A percentile compares a stretch with the other conserved stretches of the same genome.
Conservation (phyloP, 768 basidiomycete genomes). For the Suillus subalutaceus region DNA sequence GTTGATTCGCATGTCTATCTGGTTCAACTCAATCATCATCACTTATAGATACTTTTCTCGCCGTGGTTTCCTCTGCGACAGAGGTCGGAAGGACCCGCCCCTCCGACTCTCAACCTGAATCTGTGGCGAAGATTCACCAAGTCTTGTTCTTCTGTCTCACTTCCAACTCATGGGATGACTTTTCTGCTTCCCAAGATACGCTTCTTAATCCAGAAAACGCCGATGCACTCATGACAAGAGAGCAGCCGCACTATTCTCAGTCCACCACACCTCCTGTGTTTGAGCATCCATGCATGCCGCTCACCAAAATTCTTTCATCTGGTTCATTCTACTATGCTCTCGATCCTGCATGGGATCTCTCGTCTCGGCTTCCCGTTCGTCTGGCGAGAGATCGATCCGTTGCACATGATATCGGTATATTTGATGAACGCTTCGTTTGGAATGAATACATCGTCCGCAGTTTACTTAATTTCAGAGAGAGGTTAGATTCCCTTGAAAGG, state of each 20-base stretch:
- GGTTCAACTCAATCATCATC: background rate
- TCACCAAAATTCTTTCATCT: constrained; percentile 88
- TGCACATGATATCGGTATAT: constrained; percentile 55
- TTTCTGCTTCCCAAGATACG: constrained; percentile 54
- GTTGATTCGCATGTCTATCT: constrained; percentile 21
- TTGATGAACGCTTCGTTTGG: constrained; percentile 92
- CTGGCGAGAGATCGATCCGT: constrained; percentile 52
- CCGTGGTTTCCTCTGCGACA: constrained; percentile 74
- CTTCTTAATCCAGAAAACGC: constrained; percentile 56
- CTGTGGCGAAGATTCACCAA: constrained; percentile 82
- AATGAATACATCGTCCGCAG: constrained; percentile 90
- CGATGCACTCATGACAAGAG: constrained; percentile 47
- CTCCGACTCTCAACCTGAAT: constrained; percentile 57
- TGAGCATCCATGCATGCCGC: constrained; percentile 89
- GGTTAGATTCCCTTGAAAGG: constrained; percentile 69
- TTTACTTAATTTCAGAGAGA: constrained; percentile 84
- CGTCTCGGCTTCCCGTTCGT: constrained; percentile 76
- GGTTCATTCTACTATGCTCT: constrained; percentile 93
- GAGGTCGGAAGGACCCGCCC: constrained; percentile 75
- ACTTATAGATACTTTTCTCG: constrained; percentile 77
- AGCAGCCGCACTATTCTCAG: constrained; percentile 43
- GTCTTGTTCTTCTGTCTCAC: constrained; percentile 90
- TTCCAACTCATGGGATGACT: constrained; percentile 83
- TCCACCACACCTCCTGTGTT: constrained; percentile 53
- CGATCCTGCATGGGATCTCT: constrained; percentile 86